phyloP scores from a whole-genome alignment of 2,329 filamentous ascomycete genomes.

The Coniochaeta ligniaria region DNA sequence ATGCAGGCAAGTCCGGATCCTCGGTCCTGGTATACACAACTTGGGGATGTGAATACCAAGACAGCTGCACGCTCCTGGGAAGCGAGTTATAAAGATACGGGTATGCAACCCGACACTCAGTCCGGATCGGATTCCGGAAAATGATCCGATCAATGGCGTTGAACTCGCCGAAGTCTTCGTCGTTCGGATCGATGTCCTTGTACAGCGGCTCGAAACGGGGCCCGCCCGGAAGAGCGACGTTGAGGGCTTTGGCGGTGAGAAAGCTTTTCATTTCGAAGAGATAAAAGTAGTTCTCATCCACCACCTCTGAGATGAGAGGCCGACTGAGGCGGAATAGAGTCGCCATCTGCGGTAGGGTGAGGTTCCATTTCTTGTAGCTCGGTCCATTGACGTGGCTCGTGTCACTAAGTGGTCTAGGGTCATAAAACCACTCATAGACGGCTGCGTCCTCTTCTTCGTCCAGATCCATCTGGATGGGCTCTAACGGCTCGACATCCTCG shows the following conservation, averaged over 20 bases:
- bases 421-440: slow-evolving; percentile 96
- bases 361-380: slow-evolving; percentile 94
- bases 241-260: slow-evolving; percentile 90
- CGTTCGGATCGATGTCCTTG: slow-evolving; percentile 97
- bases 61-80: slow-evolving; percentile 84
- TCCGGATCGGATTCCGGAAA: slow-evolving; percentile 89
- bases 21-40: slow-evolving; percentile 85
- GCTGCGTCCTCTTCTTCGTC: slow-evolving; percentile 88
- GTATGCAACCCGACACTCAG: slow-evolving; percentile 90
- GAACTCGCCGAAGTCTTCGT: slow-evolving; percentile 99
- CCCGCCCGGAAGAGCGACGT: slow-evolving; percentile 95
- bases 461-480: slow-evolving; percentile 97
- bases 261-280: slow-evolving; percentile 96
- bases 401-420: slow-evolving; percentile 83
- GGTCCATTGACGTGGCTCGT: slow-evolving; percentile 92
- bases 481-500: slow-evolving; percentile 93
- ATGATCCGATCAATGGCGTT: slow-evolving; percentile 99
- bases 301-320: slow-evolving; percentile 82
- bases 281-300: slow-evolving; percentile 96
- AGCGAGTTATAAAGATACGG: slow-evolving; percentile 95
- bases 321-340: slow-evolving; percentile 87
- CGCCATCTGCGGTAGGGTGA: slow-evolving; percentile 91
- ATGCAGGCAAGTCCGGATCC: slow-evolving; percentile 83
- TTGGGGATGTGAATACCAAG: slow-evolving; percentile 92
- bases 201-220: slow-evolving; percentile 95